Percentiles rank a stretch among this genome's conserved stretches.
phyloP scores from a whole-genome alignment of 768 basidiomycete species.

The Holtermannia corniformis region DNA sequence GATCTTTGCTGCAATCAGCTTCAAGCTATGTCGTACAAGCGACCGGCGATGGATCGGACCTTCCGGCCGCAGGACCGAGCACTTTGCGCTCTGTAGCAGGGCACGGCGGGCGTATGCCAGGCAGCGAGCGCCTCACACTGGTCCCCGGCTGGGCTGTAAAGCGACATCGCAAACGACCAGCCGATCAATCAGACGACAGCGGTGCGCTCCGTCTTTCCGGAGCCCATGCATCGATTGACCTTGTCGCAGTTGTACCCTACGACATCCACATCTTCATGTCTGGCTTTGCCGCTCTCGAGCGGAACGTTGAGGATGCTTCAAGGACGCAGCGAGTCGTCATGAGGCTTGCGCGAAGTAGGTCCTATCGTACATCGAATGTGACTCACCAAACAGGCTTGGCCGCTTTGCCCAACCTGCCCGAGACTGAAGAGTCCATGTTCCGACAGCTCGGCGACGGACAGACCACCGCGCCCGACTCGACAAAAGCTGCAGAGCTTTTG shows the following conservation, averaged over 20 bases:
- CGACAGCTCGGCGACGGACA: constrained; percentile 36
- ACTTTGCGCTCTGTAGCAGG: too few species aligned
- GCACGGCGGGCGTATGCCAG: too few species aligned
- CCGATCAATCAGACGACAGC: background rate
- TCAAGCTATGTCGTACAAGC: background rate
- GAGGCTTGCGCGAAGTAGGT: constrained; percentile 62
- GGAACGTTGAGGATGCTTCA: constrained; percentile 53
- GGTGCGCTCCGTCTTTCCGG: background rate
- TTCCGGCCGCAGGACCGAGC: too few species aligned
- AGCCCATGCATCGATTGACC: too few species aligned
- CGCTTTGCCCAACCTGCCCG: constrained; percentile 54
- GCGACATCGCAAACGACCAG: background rate
- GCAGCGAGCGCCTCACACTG: too few species aligned
- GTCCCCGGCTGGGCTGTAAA: background rate
- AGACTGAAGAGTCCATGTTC: constrained; percentile 47
- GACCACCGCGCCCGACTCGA: constrained; percentile 4
- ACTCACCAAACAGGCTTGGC: constrained; percentile 53
- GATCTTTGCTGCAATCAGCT: background rate
- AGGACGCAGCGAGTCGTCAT: constrained; percentile 70
- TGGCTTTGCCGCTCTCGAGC: constrained; percentile 60
- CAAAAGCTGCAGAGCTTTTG: background rate
- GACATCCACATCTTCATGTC: constrained; percentile 65
- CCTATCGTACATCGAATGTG: constrained; percentile 6
- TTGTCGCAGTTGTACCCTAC: constrained; percentile 48
- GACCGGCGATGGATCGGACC: background rate